phyloP scores from a whole-genome alignment of 2,329 filamentous ascomycete genomes.

The Clonostachys rhizophaga region DNA sequence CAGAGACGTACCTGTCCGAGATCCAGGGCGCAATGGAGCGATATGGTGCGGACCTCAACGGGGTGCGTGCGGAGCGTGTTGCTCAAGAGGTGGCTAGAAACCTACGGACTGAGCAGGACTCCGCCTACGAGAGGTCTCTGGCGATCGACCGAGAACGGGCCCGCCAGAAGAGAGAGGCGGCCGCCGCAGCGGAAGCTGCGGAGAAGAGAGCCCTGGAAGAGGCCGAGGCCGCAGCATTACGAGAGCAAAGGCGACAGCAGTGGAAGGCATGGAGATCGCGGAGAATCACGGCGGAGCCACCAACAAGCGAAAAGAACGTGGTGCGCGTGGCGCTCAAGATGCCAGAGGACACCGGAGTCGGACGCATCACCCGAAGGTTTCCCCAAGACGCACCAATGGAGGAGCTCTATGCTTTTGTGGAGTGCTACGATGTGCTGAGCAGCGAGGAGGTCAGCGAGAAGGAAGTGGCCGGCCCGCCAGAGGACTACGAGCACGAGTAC shows the following conservation, averaged over 20 bases:
- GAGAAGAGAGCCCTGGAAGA: constrained; percentile 56
- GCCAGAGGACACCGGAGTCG: constrained; percentile 55
- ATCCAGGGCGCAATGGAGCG: constrained; percentile 69
- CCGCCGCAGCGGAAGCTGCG: constrained; percentile 63
- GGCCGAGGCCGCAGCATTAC: constrained; percentile 54
- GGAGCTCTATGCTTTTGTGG: constrained; percentile 92
- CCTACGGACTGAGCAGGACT: constrained; percentile 84
- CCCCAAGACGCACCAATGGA: constrained; percentile 66
- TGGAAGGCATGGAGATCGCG: constrained; percentile 80
- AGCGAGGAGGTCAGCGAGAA: constrained; percentile 16
- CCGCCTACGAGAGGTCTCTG: constrained; percentile 87
- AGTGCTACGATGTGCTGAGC: constrained; percentile 58
- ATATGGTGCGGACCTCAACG: constrained; percentile 70
- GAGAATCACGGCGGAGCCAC: constrained; percentile 65
- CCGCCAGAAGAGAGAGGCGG: constrained; percentile 70
- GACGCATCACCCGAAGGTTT: constrained; percentile 76
- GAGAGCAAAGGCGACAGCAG: constrained; percentile 43
- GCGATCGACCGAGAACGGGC: constrained; percentile 84
- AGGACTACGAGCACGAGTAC: constrained; percentile 75
- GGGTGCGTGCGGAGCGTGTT: constrained; percentile 69
- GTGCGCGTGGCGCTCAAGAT: constrained; percentile 69
- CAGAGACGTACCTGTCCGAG: constrained; percentile 70
- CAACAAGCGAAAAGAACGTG: constrained; percentile 54
- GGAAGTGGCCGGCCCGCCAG: constrained; percentile 44
- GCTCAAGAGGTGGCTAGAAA: constrained; percentile 79